Percentiles rank a stretch among this genome's conserved stretches.
Evolutionary conservation across 768 basidiomycete species (phyloP).

Genomic region (Amanita thiersii): DNA sequence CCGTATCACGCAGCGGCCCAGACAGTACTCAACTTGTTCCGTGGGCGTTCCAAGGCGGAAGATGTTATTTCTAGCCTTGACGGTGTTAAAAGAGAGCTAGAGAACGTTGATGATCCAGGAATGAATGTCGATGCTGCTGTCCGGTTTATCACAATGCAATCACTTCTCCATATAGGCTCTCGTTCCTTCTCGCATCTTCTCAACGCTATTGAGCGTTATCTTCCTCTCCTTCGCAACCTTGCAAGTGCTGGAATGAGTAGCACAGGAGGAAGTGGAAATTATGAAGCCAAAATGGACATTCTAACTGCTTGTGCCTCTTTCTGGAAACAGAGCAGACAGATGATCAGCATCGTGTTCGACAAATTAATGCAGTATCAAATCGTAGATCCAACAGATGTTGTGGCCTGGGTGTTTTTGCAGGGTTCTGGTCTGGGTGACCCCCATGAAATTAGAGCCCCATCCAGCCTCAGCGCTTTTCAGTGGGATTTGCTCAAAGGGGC

Average conservation of each 20-base stretch:
- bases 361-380: constrained; percentile 99
- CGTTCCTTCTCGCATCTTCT: constrained; percentile 97
- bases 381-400: constrained; percentile 88
- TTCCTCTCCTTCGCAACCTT: constrained; percentile 63
- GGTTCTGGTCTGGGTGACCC: constrained; percentile 33
- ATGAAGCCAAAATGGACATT: constrained; percentile 62
- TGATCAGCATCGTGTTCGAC: constrained; percentile 90
- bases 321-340: constrained; percentile 81
- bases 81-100: constrained; percentile 54
- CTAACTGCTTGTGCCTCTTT: constrained; percentile 65
- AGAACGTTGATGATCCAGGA: constrained; percentile 48
- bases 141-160: constrained; percentile 79
- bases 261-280: constrained; percentile 27
- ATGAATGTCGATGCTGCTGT: constrained; percentile 57
- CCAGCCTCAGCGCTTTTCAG: constrained; percentile 53
- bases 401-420: constrained; percentile 72
- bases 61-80: constrained; percentile 76
- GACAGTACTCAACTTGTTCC: constrained; percentile 69
- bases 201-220: constrained; percentile 94
- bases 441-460: constrained; percentile 27
- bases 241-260: constrained; percentile 38
- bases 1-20: constrained; percentile 77
- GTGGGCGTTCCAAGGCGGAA: constrained; percentile 72
- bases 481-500: constrained; percentile 84
- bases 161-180: constrained; percentile 83